Evolutionary conservation across 768 basidiomycete species (phyloP), one percentile per base, ranked within the genome.

Genomic region (Hortiboletus flavorubellus): DNA sequence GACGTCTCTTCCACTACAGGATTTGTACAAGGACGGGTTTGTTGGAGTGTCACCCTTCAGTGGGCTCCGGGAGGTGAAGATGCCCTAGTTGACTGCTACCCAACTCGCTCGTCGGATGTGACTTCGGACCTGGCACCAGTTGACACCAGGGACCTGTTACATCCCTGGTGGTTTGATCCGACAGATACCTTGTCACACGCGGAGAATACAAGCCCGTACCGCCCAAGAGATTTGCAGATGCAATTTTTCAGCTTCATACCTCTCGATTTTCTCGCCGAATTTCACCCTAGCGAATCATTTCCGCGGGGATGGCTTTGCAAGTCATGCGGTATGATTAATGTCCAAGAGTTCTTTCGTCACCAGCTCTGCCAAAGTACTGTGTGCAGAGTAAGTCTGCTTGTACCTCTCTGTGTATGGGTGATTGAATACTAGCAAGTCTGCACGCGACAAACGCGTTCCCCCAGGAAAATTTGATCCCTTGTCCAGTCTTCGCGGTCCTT

Each of bases 41-140:
- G 73, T 45, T 84, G 82, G 82, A 61, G 59, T 41, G 69, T 82
- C 40, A 69, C 65, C n/a, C 70, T 80, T 29, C 62, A 72, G 46
- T 84, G 82, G 82, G 72, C 71, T 11, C 67, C 75, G 5, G 81
- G 80, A 23, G 81, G 80, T 4, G 80, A 83, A 64, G 73, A 76
- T 23, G 58, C 59, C 33, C 59, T 69, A 34, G 64, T 67, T 51
- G n/a, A 43, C 18, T 16, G 44, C 21, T 39, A 53, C 12, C 15
- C 35, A 10, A 16, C 40, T 33, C 34, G 16, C n/a, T 30, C 54
- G 37, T 39, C 46, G 9, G 42, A 55, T n/a, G 14, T 34, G 44
- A 9, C 16, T 35, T 23, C 30, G 30, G 54, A 45, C 8, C 49
- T 59, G 8, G 21, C 39, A 16, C n/a, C 39, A 10, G 34, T 10